Conservation (phyloP, 2,329 filamentous ascomycete species). For the Sclerotinia spermophila region DNA sequence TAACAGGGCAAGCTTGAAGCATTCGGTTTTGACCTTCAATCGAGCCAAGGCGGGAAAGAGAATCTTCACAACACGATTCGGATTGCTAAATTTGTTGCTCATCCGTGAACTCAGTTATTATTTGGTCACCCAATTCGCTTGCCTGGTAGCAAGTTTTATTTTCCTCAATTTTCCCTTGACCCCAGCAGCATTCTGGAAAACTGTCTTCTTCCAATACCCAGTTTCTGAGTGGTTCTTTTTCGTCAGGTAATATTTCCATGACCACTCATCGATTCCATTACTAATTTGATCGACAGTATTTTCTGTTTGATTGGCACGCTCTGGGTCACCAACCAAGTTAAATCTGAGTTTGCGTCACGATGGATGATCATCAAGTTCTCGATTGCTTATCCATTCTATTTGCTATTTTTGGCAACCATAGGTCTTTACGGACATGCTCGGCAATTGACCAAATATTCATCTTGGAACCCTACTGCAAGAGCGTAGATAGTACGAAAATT, state of each 20-base stretch:
- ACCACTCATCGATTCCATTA: background rate
- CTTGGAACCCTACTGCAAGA: conserved; percentile 45
- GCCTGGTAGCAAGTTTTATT: conserved; percentile 44
- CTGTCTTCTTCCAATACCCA: conserved; percentile 48
- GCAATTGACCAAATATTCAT: conserved; percentile 40
- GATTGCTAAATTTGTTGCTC: conserved; percentile 44
- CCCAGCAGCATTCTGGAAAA: conserved; percentile 39
- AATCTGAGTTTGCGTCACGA: conserved; percentile 44
- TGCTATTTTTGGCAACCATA: conserved; percentile 25
- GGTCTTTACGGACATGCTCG: conserved; percentile 20
- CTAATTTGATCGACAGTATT: conserved; percentile 33
- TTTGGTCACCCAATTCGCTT: conserved; percentile 47
- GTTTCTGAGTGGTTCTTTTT: conserved; percentile 47
- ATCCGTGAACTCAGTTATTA: conserved; percentile 48
- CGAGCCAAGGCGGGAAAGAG: conserved; percentile 39
- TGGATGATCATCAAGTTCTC: conserved; percentile 44
- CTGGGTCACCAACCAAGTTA: conserved; percentile 45
- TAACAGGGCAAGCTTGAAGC: conserved; percentile 40
- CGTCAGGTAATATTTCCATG: conserved; percentile 38
- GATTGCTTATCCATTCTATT: conserved; percentile 43
- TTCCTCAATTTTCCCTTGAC: conserved; percentile 44
- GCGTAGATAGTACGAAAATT: conserved; percentile 4
- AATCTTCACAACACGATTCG: conserved; percentile 41
- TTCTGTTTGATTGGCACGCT: conserved; percentile 44
- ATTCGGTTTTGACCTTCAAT: conserved; percentile 43